Evolutionary conservation across 2,329 filamentous ascomycete species (phyloP).

Genomic region (Shiraia bambusicola): DNA sequence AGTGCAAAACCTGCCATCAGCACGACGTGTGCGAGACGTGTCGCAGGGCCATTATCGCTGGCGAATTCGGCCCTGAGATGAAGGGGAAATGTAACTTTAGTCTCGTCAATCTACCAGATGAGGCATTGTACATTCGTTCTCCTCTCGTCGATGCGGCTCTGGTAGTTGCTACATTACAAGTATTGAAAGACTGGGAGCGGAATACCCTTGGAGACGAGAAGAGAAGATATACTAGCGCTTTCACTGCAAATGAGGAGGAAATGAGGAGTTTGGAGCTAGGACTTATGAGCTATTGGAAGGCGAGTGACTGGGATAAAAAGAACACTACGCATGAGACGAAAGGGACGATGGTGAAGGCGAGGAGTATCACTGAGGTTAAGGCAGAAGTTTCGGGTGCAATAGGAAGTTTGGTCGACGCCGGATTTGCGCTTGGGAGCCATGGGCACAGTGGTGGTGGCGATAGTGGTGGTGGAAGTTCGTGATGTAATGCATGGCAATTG

Average conservation of each 20-base stretch:
- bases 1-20: constrained; percentile 25
- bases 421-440: constrained; percentile 10
- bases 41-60: constrained; percentile 4
- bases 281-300: constrained; percentile 28
- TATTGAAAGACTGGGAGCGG: constrained; percentile 40
- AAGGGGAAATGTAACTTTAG: constrained; percentile 21
- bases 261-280: constrained; percentile 29
- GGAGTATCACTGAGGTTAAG: constrained; percentile 5
- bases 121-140: constrained; percentile 32
- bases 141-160: constrained; percentile 25
- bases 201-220: constrained; percentile 27
- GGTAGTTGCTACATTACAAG: constrained; percentile 33
- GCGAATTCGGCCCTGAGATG: constrained; percentile 9
- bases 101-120: constrained; percentile 30
- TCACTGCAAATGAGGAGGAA: constrained; percentile 20
- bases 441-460: constrained; percentile 11
- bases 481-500: too few species aligned
- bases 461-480: constrained; percentile 5
- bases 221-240: constrained; percentile 17
- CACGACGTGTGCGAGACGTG: constrained; percentile 32
- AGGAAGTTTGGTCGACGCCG: constrained; percentile 14
- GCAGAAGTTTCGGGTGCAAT: constrained; percentile 8
- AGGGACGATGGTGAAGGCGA: constrained; percentile 13
- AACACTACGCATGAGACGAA: constrained; percentile 6
- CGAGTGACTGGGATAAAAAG: constrained; percentile 20